Evolutionary conservation across 345 rosid species (phyloP).

Genomic region (Viola odorata): DNA sequence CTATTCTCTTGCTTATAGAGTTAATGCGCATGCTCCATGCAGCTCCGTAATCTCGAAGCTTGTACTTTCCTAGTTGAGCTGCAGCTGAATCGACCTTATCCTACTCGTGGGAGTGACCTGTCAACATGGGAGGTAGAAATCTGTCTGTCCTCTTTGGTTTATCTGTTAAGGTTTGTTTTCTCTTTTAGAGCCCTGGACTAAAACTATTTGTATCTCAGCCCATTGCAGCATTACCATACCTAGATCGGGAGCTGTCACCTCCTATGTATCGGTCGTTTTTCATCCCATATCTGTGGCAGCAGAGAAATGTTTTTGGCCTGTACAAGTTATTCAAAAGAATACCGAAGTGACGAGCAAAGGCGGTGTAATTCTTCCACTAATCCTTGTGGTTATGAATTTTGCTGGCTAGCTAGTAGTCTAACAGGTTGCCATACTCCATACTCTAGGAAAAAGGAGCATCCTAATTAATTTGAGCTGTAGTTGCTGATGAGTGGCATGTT

Average conservation of each 20-base stretch:
- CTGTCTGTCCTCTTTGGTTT: background rate
- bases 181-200: background rate
- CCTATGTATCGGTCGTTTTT: constrained; percentile 78
- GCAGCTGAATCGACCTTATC: constrained; percentile 71
- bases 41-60: constrained; percentile 58
- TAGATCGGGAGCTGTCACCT: constrained; percentile 91
- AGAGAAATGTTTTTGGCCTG: constrained; percentile 83
- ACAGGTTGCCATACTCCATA: too few relatives aligned
- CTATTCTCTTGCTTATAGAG: background rate
- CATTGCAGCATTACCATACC: constrained; percentile 69
- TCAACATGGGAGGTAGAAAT: constrained; percentile 84
- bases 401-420: too few relatives aligned
- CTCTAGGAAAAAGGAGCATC: too few relatives aligned
- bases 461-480: too few relatives aligned
- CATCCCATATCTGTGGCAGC: constrained; percentile 80
- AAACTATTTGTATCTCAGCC: constrained; percentile 37
- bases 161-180: background rate
- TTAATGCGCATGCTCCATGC: constrained; percentile 17
- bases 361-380: too few relatives aligned
- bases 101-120: constrained; percentile 71
- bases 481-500: too few relatives aligned
- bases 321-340: constrained; percentile 61
- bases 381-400: too few relatives aligned
- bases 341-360: constrained; percentile 4
- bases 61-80: constrained; percentile 89